Conservation (phyloP, 2,329 filamentous ascomycete species). For the Tolypocladium cylindrosporum region DNA sequence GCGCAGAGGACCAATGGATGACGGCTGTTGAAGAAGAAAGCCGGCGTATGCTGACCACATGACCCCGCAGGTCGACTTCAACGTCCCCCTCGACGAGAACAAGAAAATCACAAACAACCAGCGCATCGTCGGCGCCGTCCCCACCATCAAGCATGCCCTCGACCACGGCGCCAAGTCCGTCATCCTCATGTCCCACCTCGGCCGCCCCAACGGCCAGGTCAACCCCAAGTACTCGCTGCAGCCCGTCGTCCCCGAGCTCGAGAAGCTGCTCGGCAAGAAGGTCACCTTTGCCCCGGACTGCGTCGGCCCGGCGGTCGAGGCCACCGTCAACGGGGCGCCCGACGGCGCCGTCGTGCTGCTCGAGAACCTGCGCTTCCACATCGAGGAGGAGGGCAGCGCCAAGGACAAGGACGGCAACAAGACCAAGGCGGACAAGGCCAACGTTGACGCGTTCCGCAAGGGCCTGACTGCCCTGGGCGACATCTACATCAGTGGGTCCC, state of each 20-base stretch:
- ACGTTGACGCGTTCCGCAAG: slow-evolving; percentile 90
- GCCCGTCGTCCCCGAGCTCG: slow-evolving; percentile 82
- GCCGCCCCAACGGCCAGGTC: slow-evolving; percentile 80
- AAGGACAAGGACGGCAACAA: slow-evolving; percentile 95
- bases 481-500: slow-evolving; percentile 79
- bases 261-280: slow-evolving; percentile 76
- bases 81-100: slow-evolving; percentile 87
- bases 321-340: slow-evolving; percentile 72
- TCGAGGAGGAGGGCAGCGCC: slow-evolving; percentile 93
- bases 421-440: slow-evolving; percentile 90
- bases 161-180: slow-evolving; percentile 88
- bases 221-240: slow-evolving; percentile 93
- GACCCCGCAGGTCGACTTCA: slow-evolving; percentile 82
- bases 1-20: not conserved
- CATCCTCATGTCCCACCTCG: slow-evolving; percentile 96
- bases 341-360: slow-evolving; percentile 80
- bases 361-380: slow-evolving; percentile 97
- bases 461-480: slow-evolving; percentile 90
- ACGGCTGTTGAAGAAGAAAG: not conserved
- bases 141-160: slow-evolving; percentile 89
- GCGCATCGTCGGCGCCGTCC: slow-evolving; percentile 90
- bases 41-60: not conserved
- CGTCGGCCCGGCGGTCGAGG: slow-evolving; percentile 84
- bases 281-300: slow-evolving; percentile 87
- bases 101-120: slow-evolving; percentile 98